A percentile compares a stretch with the other conserved stretches of the same genome.
Evolutionary conservation across 1,284 basidiomycete genomes (phyloP).

Genomic region (Cystobasidium slooffiae): DNA sequence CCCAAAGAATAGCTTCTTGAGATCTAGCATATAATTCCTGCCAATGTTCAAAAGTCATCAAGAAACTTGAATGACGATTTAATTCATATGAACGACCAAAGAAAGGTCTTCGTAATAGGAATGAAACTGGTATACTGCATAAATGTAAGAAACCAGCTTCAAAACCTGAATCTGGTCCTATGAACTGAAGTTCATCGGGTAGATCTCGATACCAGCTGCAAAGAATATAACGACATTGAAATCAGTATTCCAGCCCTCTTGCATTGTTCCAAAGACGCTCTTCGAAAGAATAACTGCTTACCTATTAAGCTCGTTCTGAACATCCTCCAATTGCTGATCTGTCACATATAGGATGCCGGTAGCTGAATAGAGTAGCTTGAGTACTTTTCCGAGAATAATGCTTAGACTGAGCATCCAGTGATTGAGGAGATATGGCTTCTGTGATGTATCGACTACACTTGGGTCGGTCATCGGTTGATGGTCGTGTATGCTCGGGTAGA

Average conservation of each 20-base stretch:
- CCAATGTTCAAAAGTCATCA: constrained; percentile 79
- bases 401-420: constrained; percentile 73
- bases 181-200: constrained; percentile 73
- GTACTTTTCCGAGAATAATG: constrained; percentile 80
- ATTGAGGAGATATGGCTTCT: constrained; percentile 51
- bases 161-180: constrained; percentile 62
- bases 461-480: constrained; percentile 51
- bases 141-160: constrained; percentile 80
- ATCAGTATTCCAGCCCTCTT: not conserved
- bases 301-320: constrained; percentile 73
- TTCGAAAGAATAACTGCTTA: constrained; percentile 8
- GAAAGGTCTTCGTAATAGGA: constrained; percentile 65
- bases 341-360: constrained; percentile 80
- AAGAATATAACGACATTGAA: not conserved
- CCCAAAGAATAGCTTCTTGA: constrained; percentile 83
- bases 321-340: constrained; percentile 71
- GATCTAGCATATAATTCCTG: constrained; percentile 71
- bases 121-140: constrained; percentile 78
- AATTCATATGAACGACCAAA: constrained; percentile 87
- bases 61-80: constrained; percentile 79
- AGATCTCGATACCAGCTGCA: constrained; percentile 72
- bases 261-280: not conserved
- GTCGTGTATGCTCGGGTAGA: constrained; percentile 73
- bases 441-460: constrained; percentile 46
- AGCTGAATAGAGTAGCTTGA: constrained; percentile 80